A percentile compares a stretch with the other conserved stretches of the same genome.
Conservation (phyloP, 257 asterid genomes). For the Jasminum sambac region DNA sequence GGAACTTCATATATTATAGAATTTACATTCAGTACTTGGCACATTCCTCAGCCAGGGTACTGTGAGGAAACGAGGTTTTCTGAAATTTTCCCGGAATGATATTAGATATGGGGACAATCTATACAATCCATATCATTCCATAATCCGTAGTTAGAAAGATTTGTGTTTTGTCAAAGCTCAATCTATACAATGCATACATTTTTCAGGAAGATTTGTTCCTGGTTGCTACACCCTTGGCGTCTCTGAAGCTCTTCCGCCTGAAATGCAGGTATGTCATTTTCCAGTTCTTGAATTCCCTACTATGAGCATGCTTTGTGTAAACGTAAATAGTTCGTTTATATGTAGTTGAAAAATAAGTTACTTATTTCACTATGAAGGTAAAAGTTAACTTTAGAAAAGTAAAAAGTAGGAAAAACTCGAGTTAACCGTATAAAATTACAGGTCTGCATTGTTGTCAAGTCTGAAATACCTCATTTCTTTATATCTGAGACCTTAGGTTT, state of each 20-base stretch:
- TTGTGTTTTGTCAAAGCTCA: too few species aligned
- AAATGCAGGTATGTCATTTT: slow-evolving; percentile 47
- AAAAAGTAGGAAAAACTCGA: too few species aligned
- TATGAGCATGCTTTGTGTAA: neutral
- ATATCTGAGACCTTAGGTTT: neutral
- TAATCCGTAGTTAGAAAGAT: neutral
- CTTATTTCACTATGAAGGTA: neutral
- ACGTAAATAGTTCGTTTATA: neutral
- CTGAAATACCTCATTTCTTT: slow-evolving; percentile 3
- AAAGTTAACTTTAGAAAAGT: neutral
- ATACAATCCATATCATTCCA: slow-evolving; percentile 3
- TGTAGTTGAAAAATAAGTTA: neutral
- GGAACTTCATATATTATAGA: neutral
- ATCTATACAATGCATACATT: too few species aligned
- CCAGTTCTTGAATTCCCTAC: neutral
- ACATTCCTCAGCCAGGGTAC: neutral
- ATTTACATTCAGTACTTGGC: neutral
- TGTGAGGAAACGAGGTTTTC: neutral
- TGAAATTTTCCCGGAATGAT: too few species aligned
- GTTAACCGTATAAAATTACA: too few species aligned
- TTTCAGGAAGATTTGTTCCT: slow-evolving; percentile 76
- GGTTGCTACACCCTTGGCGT: slow-evolving; percentile 93
- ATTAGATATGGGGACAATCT: neutral
- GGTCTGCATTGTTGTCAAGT: neutral
- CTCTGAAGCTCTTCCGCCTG: slow-evolving; percentile 81